A percentile compares a stretch with the other conserved stretches of the same genome.
Evolutionary conservation across 2,329 filamentous ascomycete species (phyloP).

Genomic region (Aspergillus chevalieri): DNA sequence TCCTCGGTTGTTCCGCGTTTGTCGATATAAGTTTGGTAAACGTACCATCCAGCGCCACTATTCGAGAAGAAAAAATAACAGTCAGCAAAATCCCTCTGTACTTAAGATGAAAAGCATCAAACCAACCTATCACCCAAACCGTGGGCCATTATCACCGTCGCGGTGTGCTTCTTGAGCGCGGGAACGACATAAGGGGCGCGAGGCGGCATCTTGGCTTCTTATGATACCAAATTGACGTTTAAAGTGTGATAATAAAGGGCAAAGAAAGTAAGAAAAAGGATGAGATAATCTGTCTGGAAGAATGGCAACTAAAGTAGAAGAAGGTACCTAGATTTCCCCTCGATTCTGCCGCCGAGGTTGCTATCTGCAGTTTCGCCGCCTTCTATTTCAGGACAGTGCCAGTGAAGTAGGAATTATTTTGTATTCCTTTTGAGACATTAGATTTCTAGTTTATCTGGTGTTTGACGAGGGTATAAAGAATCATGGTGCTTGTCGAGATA

Average conservation of each 20-base stretch:
- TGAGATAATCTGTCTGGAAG: not conserved
- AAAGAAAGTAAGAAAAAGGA: not conserved
- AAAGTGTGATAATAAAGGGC: not conserved
- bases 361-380: slow-evolving; percentile 17
- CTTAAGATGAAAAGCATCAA: not conserved
- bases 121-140: slow-evolving; percentile 79
- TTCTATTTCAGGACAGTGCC: not conserved
- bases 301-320: not conserved
- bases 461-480: no score
- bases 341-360: slow-evolving; percentile 20
- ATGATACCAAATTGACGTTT: not conserved
- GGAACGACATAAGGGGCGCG: slow-evolving; percentile 64
- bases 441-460: not conserved
- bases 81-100: slow-evolving; percentile 2
- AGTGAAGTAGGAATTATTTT: no score
- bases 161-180: slow-evolving; percentile 76
- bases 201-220: slow-evolving; percentile 33
- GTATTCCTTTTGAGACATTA: no score
- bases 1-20: not conserved
- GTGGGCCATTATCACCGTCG: slow-evolving; percentile 90
- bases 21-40: not conserved
- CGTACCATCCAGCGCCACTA: slow-evolving; percentile 46
- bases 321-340: slow-evolving; percentile 6
- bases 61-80: slow-evolving; percentile 1
- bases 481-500: no score